These are phyloP conservation scores for Suhomyces choctaworum DNA, from an alignment of 1,139 yeast genomes.

Conservation along the genomic window DNA sequence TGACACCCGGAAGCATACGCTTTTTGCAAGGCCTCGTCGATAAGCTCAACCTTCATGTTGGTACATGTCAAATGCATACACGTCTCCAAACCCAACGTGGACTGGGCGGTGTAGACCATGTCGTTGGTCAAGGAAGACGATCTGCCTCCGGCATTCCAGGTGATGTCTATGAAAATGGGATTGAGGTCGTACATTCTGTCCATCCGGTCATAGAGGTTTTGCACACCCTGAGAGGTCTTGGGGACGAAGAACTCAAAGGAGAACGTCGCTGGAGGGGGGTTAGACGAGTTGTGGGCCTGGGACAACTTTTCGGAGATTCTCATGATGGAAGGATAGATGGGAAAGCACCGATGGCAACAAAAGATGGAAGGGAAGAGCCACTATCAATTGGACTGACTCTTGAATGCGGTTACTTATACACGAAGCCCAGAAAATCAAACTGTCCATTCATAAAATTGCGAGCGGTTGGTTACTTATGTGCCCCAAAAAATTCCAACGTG, in stretches of 20 bases:
- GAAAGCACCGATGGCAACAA: too few species aligned
- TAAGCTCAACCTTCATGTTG: constrained; percentile 80
- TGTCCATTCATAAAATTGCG: too few species aligned
- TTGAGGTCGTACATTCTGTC: constrained; percentile 93
- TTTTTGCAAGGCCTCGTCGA: constrained; percentile 80
- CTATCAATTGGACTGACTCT: too few species aligned
- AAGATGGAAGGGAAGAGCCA: too few species aligned
- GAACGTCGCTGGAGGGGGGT: constrained; percentile 66
- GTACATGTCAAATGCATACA: constrained; percentile 99
- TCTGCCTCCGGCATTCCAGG: constrained; percentile 98
- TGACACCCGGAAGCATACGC: constrained; percentile 94
- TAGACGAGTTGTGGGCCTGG: constrained; percentile 46
- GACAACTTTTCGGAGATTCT: constrained; percentile 54
- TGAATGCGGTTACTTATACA: too few species aligned
- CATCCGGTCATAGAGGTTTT: constrained; percentile 93
- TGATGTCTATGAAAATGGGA: constrained; percentile 90
- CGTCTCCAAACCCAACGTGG: constrained; percentile 91
- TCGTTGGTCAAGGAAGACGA: constrained; percentile 80
- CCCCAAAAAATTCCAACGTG: constrained; percentile 9
- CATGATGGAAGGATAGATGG: too few species aligned
- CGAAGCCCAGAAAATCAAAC: too few species aligned
- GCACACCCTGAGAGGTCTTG: constrained; percentile 94
- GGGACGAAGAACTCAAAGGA: constrained; percentile 99
- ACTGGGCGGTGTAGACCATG: constrained; percentile 88
- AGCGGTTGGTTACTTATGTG: constrained; percentile 3